Conservation (phyloP, 495 filamentous ascomycete genomes). For the Daldinia grandis region DNA sequence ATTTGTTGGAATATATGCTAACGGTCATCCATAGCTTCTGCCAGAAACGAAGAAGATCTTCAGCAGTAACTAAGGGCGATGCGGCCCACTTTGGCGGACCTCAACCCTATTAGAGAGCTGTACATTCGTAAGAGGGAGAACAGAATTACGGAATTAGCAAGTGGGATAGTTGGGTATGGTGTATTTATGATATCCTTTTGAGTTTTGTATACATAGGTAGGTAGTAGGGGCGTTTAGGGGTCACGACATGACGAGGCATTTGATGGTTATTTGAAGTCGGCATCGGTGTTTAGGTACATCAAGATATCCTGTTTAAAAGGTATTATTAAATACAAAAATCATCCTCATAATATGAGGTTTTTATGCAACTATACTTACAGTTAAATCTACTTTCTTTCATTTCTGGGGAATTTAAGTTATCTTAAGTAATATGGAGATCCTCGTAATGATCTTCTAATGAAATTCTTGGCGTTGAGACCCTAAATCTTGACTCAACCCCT, state of each 20-base stretch:
- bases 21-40: conserved; percentile 23
- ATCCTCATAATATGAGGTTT: no score
- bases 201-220: background rate
- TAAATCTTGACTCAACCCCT: no score
- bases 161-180: background rate
- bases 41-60: conserved; percentile 27
- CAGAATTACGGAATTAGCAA: no score
- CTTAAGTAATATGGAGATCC: no score
- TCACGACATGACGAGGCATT: background rate
- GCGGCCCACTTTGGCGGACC: conserved; percentile 12
- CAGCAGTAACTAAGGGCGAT: conserved; percentile 17
- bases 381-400: no score
- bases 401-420: no score
- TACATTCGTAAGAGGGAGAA: background rate
- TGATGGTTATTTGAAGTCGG: background rate
- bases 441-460: no score
- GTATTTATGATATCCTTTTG: background rate
- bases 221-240: background rate
- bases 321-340: no score
- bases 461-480: no score
- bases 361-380: no score
- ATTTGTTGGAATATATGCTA: background rate
- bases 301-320: no score
- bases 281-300: background rate
- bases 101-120: conserved; percentile 6